Conservation (phyloP, 1,284 basidiomycete species). For the Ganoderma sp. region DNA sequence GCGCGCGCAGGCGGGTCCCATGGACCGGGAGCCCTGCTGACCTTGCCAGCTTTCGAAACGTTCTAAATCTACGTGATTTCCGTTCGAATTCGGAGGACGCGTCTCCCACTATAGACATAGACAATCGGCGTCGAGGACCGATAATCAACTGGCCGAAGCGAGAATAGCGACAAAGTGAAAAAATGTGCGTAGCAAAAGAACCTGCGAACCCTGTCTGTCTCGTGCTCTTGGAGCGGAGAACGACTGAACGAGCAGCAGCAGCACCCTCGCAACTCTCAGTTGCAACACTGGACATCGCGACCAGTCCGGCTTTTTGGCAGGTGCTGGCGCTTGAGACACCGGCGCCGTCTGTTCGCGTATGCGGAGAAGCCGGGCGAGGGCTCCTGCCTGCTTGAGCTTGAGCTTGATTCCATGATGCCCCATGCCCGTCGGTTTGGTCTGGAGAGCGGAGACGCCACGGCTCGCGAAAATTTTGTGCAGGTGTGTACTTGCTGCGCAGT, state of each 20-base stretch:
- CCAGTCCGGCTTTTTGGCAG: background rate
- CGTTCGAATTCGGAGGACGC: background rate
- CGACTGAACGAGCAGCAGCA: background rate
- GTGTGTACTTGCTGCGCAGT: background rate
- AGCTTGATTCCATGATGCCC: slow-evolving; percentile 5
- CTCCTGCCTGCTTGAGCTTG: slow-evolving; percentile 11
- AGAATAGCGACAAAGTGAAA: background rate
- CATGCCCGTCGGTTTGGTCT: background rate
- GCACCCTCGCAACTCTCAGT: background rate
- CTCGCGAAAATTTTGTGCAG: background rate
- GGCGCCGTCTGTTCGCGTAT: background rate
- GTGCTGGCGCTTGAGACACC: background rate
- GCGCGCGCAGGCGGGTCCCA: background rate
- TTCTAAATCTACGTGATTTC: background rate
- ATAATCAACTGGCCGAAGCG: background rate
- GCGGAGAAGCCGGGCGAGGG: slow-evolving; percentile 6
- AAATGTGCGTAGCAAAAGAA: background rate
- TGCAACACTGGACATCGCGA: background rate
- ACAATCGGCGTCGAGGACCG: background rate
- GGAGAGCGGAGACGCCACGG: background rate
- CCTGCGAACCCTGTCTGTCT: background rate
- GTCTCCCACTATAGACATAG: background rate
- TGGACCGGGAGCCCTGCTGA: background rate
- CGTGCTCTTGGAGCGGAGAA: background rate
- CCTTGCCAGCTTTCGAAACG: background rate